Evolutionary conservation across 2,329 filamentous ascomycete genomes (phyloP).

Genomic region (Aspergillus versicolor): DNA sequence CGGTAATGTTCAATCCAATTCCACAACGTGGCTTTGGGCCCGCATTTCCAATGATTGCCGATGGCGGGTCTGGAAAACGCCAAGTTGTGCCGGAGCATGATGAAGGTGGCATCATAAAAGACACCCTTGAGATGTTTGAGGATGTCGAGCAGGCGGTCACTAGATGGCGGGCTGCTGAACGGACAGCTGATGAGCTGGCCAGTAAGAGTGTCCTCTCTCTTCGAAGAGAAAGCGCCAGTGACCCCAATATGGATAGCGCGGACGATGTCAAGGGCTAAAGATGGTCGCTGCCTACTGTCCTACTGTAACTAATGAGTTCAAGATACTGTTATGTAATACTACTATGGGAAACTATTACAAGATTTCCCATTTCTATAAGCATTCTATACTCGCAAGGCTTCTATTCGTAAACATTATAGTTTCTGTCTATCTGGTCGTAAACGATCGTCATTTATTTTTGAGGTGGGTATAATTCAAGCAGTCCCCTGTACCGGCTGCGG

Average conservation of each 20-base stretch:
- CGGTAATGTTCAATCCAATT: conserved; percentile 96
- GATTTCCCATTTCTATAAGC: neutral
- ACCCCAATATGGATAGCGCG: conserved; percentile 36
- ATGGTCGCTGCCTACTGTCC: conserved; percentile 10
- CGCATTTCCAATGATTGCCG: conserved; percentile 55
- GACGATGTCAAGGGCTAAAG: conserved; percentile 35
- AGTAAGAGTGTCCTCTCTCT: conserved; percentile 39
- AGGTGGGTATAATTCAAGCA: neutral
- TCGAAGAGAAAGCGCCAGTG: conserved; percentile 37
- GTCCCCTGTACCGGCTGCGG: conserved; percentile 16
- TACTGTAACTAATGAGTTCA: conserved; percentile 22
- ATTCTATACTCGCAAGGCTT: neutral
- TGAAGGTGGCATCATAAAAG: conserved; percentile 83
- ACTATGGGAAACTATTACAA: conserved; percentile 7
- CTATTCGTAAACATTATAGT: neutral
- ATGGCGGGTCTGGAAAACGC: conserved; percentile 33
- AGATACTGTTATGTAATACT: conserved; percentile 19
- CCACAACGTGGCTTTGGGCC: conserved; percentile 68
- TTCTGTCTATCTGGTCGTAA: neutral
- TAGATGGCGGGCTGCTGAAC: conserved; percentile 72
- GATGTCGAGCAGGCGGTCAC: conserved; percentile 78
- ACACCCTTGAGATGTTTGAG: conserved; percentile 84
- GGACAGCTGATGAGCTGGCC: conserved; percentile 39
- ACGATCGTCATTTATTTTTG: neutral
- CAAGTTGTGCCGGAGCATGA: conserved; percentile 65